phyloP scores from a whole-genome alignment of 164 flowering plant species.

The Santalum album region DNA sequence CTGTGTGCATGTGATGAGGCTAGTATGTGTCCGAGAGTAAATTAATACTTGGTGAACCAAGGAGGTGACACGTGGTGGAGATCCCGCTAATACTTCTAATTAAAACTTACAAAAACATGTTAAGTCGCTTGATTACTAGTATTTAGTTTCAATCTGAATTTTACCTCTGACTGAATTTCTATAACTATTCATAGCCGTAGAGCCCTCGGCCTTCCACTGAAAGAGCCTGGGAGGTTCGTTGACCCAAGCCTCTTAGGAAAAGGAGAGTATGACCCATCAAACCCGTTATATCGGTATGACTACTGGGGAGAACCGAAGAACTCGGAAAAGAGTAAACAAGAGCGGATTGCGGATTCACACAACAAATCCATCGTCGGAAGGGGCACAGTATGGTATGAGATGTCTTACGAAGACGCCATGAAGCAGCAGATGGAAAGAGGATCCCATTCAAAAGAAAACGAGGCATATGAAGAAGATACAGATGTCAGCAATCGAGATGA shows the following conservation, averaged over 20 bases:
- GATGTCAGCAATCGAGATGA: conserved; percentile 17
- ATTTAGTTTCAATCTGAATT: background rate
- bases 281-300: conserved; percentile 73
- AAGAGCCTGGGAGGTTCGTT: conserved; percentile 81
- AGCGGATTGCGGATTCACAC: conserved; percentile 55
- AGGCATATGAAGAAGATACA: conserved; percentile 18
- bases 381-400: conserved; percentile 76
- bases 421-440: conserved; percentile 45
- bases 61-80: too few relatives aligned
- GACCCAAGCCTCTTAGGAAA: conserved; percentile 58
- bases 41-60: too few relatives aligned
- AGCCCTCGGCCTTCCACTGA: conserved; percentile 83
- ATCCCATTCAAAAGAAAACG: conserved; percentile 13
- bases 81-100: too few relatives aligned
- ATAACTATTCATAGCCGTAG: conserved; percentile 44
- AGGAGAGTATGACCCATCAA: conserved; percentile 69
- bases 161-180: background rate
- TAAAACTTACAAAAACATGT: too few relatives aligned
- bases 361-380: conserved; percentile 83
- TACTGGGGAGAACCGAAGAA: conserved; percentile 97
- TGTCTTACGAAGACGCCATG: conserved; percentile 80
- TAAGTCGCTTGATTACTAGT: background rate
- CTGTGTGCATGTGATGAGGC: too few relatives aligned
- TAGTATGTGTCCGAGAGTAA: too few relatives aligned
- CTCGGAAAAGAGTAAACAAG: conserved; percentile 79